Evolutionary conservation across 306 rosid species (phyloP), one percentile per base, ranked within the genome.

Genomic region (Citrullus amarus): DNA sequence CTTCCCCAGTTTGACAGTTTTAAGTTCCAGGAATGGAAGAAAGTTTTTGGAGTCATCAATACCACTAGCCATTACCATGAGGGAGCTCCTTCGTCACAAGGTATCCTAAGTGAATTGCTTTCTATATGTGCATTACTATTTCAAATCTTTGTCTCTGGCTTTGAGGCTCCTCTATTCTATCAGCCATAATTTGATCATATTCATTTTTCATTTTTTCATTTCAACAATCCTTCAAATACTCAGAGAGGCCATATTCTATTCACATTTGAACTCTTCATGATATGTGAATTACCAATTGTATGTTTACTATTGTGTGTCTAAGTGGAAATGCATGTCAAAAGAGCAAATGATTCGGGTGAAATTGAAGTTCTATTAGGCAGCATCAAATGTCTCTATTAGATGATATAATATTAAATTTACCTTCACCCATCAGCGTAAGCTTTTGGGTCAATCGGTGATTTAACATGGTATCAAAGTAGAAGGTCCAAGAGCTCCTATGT

Each of bases 21-120:
- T 25, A 81, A 34, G 46, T 60, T 86, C 77, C 87, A 95, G 99
- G 93, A 85, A 81, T 78, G 97, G 88, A 81, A 86, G 87, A 84
- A 86, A 92, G 81, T 79, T 84, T 80, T 76, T 91, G 80, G 90
- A 86, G 76, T 88, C 96, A 65, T 90, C 86, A 75, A 74, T 86
- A 76, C 97, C 97, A 8, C 82, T 91, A 30, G 91, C 91, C 86
- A 85, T 53, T 78, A 86, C 86, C 48, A 84, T 87, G 60, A 90
- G 86, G 36, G 90, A 91, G 85, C 93, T 88, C 61, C 78, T 92
- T 68, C 86, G 61, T 73, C 89, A 86, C 76, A 95, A 95, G 97
- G 99, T 95, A 86, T 70, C 81, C 73, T 84, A 53, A 65, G 5
- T 62, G 15, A 46, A 67, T 59, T 78, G 5, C 53, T 55, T 34